These are phyloP conservation scores for Cinchona pubescens DNA, from an alignment of 257 asterid genomes.

Conservation along the genomic window DNA sequence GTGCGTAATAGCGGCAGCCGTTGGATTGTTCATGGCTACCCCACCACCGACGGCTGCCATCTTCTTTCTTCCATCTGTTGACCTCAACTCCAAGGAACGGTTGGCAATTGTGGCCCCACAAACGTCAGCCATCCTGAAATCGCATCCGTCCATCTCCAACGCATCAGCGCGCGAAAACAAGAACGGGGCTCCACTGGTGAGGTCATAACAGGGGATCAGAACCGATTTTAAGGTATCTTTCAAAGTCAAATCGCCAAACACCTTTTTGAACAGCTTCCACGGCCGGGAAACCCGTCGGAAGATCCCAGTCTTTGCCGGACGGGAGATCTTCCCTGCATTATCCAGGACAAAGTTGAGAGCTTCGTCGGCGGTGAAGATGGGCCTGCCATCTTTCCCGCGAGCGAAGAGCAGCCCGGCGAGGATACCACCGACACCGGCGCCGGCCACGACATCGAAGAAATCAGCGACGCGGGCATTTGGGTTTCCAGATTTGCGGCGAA, in stretches of 20 bases:
- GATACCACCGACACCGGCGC: slow-evolving; percentile 68
- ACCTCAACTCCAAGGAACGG: slow-evolving; percentile 36
- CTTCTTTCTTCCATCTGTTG: slow-evolving; percentile 59
- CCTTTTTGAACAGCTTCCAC: slow-evolving; percentile 35
- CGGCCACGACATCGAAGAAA: slow-evolving; percentile 76
- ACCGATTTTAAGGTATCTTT: slow-evolving; percentile 64
- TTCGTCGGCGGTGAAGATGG: slow-evolving; percentile 51
- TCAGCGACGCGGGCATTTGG: slow-evolving; percentile 53
- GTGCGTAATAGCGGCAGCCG: slow-evolving; percentile 85
- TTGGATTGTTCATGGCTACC: slow-evolving; percentile 64
- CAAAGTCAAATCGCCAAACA: slow-evolving; percentile 51
- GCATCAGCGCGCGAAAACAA: slow-evolving; percentile 85
- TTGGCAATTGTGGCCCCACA: slow-evolving; percentile 55
- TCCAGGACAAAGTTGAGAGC: slow-evolving; percentile 44
- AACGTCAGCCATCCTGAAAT: slow-evolving; percentile 54
- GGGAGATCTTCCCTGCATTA: slow-evolving; percentile 27
- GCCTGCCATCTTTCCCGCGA: slow-evolving; percentile 43
- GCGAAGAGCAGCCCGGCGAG: slow-evolving; percentile 64
- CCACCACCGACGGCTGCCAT: slow-evolving; percentile 65
- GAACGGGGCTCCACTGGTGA: slow-evolving; percentile 62
- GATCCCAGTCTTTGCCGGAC: slow-evolving; percentile 13
- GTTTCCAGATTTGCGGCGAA: slow-evolving; percentile 47
- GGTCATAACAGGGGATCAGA: slow-evolving; percentile 78
- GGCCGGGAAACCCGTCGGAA: slow-evolving; percentile 26
- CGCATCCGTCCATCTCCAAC: slow-evolving; percentile 69